These are phyloP conservation scores for Lasiodiplodia citricola DNA, from an alignment of 2,329 filamentous ascomycete species.

Conservation along the genomic window DNA sequence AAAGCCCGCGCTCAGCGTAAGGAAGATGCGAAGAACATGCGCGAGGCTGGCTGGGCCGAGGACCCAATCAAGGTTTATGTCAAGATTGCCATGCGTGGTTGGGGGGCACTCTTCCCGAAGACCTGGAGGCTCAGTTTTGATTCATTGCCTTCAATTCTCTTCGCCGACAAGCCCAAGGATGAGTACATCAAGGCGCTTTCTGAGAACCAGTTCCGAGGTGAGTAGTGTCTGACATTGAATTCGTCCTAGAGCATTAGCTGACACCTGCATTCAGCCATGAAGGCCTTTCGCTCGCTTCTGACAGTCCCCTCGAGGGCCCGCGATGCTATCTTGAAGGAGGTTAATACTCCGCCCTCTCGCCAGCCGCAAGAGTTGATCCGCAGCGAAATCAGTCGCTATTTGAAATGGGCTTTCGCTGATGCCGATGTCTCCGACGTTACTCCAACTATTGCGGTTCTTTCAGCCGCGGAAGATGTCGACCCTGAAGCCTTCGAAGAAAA, in stretches of 20 bases:
- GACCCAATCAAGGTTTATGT: constrained; percentile 60
- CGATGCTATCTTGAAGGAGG: constrained; percentile 51
- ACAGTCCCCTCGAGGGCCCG: constrained; percentile 57
- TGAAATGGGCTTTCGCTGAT: constrained; percentile 61
- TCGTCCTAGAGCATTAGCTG: background rate
- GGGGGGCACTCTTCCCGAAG: constrained; percentile 60
- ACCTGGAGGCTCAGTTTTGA: constrained; percentile 60
- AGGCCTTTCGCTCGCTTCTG: constrained; percentile 57
- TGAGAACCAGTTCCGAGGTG: constrained; percentile 54
- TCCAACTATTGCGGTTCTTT: constrained; percentile 54
- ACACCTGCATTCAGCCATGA: constrained; percentile 48
- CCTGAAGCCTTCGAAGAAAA: constrained; percentile 33
- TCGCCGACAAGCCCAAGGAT: constrained; percentile 49
- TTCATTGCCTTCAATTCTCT: constrained; percentile 59
- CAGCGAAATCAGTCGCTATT: constrained; percentile 53
- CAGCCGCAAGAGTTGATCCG: constrained; percentile 47
- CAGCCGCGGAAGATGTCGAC: constrained; percentile 46
- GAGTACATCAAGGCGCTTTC: constrained; percentile 53
- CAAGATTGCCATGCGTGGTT: constrained; percentile 60
- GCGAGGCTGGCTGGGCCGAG: constrained; percentile 54
- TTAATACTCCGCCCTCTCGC: constrained; percentile 37
- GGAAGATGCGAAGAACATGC: constrained; percentile 41
- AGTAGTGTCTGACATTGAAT: constrained; percentile 26
- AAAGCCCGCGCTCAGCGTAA: constrained; percentile 36
- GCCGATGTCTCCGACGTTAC: constrained; percentile 49